phyloP scores from a whole-genome alignment of 345 rosid species.

The Citrus reticulata region DNA sequence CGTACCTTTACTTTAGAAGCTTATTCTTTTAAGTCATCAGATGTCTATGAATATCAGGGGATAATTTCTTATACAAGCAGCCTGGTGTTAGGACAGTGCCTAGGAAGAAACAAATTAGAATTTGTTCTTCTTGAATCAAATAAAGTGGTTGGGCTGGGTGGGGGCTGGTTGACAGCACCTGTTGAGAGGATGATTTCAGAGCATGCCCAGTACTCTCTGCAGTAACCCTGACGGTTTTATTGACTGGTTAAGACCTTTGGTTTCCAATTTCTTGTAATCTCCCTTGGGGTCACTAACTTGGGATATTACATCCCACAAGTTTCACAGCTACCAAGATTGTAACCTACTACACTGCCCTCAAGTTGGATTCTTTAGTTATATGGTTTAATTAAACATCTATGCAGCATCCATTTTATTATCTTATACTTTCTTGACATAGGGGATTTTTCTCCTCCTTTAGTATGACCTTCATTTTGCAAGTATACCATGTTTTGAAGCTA shows the following conservation, averaged over 20 bases:
- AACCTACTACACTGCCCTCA: not conserved
- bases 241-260: not conserved
- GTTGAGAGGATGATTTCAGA: not conserved
- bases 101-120: not conserved
- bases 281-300: not conserved
- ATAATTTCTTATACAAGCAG: not conserved
- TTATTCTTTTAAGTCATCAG: not conserved
- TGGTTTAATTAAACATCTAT: not conserved
- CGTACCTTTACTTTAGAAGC: not conserved
- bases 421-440: not conserved
- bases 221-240: too few species aligned
- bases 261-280: not conserved
- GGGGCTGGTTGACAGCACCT: not conserved
- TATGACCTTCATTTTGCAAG: not conserved
- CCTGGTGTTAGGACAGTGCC: not conserved
- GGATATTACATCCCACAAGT: not conserved
- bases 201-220: not conserved
- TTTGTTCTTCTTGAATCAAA: not conserved
- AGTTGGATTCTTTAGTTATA: not conserved
- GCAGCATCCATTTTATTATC: not conserved
- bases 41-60: not conserved
- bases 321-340: not conserved
- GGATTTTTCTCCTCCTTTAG: not conserved
- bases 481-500: not conserved
- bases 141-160: not conserved